A percentile compares a stretch with the other conserved stretches of the same genome.
Evolutionary conservation across 305 asterid genomes (phyloP).

Genomic region (Petunia hybrid): DNA sequence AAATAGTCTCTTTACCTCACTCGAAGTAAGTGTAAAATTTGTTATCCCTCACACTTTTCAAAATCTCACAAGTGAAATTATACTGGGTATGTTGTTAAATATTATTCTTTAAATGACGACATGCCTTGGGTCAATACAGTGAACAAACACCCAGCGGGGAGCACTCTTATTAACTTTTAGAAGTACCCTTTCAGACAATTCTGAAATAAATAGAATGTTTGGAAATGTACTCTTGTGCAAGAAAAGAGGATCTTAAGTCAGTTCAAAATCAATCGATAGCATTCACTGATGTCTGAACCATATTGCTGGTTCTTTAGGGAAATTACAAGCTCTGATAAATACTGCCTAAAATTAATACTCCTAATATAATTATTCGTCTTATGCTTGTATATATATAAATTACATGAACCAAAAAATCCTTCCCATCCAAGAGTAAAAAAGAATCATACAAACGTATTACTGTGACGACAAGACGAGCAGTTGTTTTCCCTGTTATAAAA

Average conservation of each 20-base stretch:
- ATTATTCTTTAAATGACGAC: too few species aligned
- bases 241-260: not conserved
- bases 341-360: slow-evolving; percentile 33
- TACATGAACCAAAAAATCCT: slow-evolving; percentile 55
- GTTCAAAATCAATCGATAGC: slow-evolving; percentile 27
- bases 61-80: too few species aligned
- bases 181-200: too few species aligned
- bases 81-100: too few species aligned
- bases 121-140: too few species aligned
- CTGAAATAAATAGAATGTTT: too few species aligned
- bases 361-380: slow-evolving; percentile 44
- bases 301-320: slow-evolving; percentile 36
- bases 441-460: slow-evolving; percentile 46
- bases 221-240: not conserved
- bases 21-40: too few species aligned
- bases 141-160: too few species aligned
- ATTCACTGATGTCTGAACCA: slow-evolving; percentile 39
- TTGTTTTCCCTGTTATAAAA: slow-evolving; percentile 37
- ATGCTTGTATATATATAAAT: slow-evolving; percentile 36
- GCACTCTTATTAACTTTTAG: too few species aligned
- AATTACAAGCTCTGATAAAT: slow-evolving; percentile 41
- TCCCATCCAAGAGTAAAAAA: slow-evolving; percentile 33
- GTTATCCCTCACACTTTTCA: too few species aligned
- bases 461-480: slow-evolving; percentile 35
- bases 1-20: too few species aligned